Base-by-base conservation (phyloP, 129 eudicot species). In the Pulicaria dysenterica region DNA sequence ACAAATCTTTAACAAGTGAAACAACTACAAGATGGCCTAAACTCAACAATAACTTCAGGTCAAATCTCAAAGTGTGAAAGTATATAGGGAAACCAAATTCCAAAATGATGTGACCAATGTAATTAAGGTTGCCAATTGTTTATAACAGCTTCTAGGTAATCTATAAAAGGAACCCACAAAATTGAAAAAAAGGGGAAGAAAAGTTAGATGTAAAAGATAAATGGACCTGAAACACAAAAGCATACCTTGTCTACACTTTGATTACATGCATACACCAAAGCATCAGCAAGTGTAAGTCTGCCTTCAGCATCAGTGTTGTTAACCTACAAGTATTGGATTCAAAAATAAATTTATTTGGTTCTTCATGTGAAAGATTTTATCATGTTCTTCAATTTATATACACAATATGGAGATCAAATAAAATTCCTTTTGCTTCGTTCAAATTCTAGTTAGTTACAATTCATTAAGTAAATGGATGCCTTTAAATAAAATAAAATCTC, bases 301-400 rank as follows among this genome's bases (percentile, higher is more conserved):
- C 97, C 99, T 88, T 95, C 99, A 41, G 96, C 99, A 85, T 95
- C 99, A 4, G 99, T 95, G 77, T 88, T 90, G 89, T 90, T 90
- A 55, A 95, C 99, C 97, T 95, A 81, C 31, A 47, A 61, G 41
- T 49, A 72, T 43, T 55, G 34, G 38, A 67, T 44, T 15, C 40
- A 38, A 11, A 4, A 66, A 36, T 9, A 12, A 56, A 31, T 12
- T 13, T 50, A 50, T 38, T 58, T 12, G 9, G 34, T 45, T 49
- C 37, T 9, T 8, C 6, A 40, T 13, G 38, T 50, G 46, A 74
- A 51, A 53, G 34, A 64, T 13, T 51, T 39, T 3, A 63, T 50
- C 63, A 48, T 8, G 8, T 58, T 54, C 9, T 42, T 44, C 40
- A 17, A 66, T 3, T 12, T 66, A 31, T 24, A 31, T 46, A 65